A percentile compares a stretch with the other conserved stretches of the same genome.
These are phyloP conservation scores for Ceratocystis albifundus DNA, from an alignment of 2,329 filamentous ascomycete species.

Conservation along the genomic window DNA sequence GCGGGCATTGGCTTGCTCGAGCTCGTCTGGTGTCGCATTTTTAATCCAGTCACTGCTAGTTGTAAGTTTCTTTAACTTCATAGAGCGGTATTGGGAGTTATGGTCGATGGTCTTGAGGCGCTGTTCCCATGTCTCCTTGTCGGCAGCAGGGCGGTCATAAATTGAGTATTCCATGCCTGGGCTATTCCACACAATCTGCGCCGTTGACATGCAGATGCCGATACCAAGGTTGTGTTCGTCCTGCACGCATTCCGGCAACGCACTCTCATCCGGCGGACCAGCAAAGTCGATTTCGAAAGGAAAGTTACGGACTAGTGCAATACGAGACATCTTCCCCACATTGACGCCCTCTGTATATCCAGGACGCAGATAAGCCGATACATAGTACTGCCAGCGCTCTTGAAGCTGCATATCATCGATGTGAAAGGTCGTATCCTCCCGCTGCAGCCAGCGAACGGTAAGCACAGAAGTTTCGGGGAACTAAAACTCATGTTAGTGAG, in stretches of 20 bases:
- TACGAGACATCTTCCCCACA: constrained; percentile 52
- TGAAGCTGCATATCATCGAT: constrained; percentile 76
- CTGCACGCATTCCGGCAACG: constrained; percentile 40
- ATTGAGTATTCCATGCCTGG: constrained; percentile 59
- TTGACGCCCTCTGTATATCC: constrained; percentile 76
- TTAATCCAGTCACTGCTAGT: constrained; percentile 72
- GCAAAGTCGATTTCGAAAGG: constrained; percentile 45
- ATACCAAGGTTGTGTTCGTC: constrained; percentile 53
- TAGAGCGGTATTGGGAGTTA: constrained; percentile 51
- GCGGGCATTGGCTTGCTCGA: constrained; percentile 61
- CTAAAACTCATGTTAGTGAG: background rate
- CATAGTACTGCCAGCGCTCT: constrained; percentile 87
- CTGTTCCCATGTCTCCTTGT: constrained; percentile 50
- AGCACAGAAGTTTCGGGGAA: constrained; percentile 16
- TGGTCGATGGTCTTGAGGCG: constrained; percentile 43
- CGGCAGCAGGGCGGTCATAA: constrained; percentile 57
- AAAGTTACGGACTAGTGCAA: constrained; percentile 60
- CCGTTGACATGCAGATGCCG: constrained; percentile 65
- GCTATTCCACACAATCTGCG: constrained; percentile 66
- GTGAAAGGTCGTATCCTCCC: constrained; percentile 67
- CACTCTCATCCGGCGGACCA: constrained; percentile 44
- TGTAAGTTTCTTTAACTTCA: constrained; percentile 64
- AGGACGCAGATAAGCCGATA: constrained; percentile 78
- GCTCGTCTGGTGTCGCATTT: constrained; percentile 64
- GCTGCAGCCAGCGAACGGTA: constrained; percentile 54